Percentiles rank a stretch among this genome's conserved stretches.
Evolutionary conservation across 169 alveolate species (phyloP).

Genomic region (Plasmodium knowlesi): DNA sequence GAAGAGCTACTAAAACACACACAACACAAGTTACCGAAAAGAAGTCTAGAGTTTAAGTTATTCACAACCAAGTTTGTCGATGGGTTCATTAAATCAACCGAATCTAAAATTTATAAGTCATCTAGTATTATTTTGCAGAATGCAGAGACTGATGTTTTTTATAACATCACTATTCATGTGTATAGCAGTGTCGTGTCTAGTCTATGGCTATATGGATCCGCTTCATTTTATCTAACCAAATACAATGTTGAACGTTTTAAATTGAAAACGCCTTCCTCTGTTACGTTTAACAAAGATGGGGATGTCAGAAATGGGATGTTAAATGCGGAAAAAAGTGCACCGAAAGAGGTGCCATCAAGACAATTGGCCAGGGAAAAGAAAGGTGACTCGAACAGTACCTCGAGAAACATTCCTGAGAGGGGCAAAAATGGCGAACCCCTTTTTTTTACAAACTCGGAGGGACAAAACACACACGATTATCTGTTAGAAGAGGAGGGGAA

Average conservation of each 20-base stretch:
- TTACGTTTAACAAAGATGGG: constrained; percentile 13
- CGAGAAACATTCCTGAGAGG: not conserved
- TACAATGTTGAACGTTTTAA: constrained; percentile 42
- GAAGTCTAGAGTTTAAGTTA: constrained; percentile 57
- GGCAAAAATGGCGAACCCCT: not conserved
- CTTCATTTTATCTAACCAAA: constrained; percentile 45
- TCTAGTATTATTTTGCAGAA: constrained; percentile 68
- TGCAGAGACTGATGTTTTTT: constrained; percentile 63
- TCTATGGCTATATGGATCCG: constrained; percentile 52
- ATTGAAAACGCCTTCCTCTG: constrained; percentile 46
- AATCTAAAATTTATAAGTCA: constrained; percentile 61
- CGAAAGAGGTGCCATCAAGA: not conserved
- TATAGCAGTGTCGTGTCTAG: constrained; percentile 23
- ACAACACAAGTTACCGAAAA: constrained; percentile 33
- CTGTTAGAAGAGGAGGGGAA: not conserved
- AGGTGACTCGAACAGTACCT: not conserved
- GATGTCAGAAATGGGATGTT: not conserved
- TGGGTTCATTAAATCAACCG: constrained; percentile 69
- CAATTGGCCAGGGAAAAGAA: not conserved
- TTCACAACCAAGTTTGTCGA: constrained; percentile 51
- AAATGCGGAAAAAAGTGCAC: not conserved
- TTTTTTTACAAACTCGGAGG: not conserved
- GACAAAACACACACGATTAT: not conserved
- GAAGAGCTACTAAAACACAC: constrained; percentile 47
- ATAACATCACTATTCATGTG: constrained; percentile 65